phyloP scores from a whole-genome alignment of 352 stramenopile genomes.

The Phytophthora parvispora region DNA sequence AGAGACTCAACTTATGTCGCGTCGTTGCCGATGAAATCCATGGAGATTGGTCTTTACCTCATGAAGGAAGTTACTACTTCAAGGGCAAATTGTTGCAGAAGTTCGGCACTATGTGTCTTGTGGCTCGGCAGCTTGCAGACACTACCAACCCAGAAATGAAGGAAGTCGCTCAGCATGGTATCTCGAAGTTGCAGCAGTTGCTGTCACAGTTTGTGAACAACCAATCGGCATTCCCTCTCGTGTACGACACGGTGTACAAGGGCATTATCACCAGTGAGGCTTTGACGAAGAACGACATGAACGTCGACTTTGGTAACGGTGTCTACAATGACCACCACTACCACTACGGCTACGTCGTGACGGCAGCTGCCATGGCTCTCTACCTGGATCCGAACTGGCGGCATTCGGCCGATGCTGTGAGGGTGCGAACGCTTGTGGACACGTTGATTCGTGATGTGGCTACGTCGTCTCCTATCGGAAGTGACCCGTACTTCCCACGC shows the following conservation, averaged over 20 bases:
- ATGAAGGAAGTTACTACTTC: constrained; percentile 88
- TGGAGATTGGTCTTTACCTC: constrained; percentile 69
- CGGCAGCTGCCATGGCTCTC: constrained; percentile 55
- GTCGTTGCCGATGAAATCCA: constrained; percentile 75
- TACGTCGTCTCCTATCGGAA: constrained; percentile 33
- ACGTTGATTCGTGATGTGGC: constrained; percentile 68
- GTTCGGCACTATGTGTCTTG: constrained; percentile 81
- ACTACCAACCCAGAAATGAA: constrained; percentile 65
- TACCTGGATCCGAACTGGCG: constrained; percentile 54
- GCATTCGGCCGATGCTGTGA: constrained; percentile 43
- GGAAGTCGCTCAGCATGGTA: constrained; percentile 51
- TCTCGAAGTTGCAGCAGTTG: constrained; percentile 57
- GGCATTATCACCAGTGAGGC: constrained; percentile 71
- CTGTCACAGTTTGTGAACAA: constrained; percentile 59
- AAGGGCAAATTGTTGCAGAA: constrained; percentile 86
- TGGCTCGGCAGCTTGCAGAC: constrained; percentile 67
- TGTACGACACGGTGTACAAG: constrained; percentile 80
- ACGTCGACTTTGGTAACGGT: constrained; percentile 78
- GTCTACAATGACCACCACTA: constrained; percentile 87
- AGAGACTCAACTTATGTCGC: constrained; percentile 44
- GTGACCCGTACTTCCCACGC: constrained; percentile 58
- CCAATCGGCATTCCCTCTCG: constrained; percentile 56
- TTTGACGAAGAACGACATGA: constrained; percentile 67
- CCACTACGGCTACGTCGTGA: constrained; percentile 79
- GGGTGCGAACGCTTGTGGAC: constrained; percentile 51